These are phyloP conservation scores for Juncus inflexus DNA, from an alignment of 176 grass and related monocot species.

Conservation along the genomic window DNA sequence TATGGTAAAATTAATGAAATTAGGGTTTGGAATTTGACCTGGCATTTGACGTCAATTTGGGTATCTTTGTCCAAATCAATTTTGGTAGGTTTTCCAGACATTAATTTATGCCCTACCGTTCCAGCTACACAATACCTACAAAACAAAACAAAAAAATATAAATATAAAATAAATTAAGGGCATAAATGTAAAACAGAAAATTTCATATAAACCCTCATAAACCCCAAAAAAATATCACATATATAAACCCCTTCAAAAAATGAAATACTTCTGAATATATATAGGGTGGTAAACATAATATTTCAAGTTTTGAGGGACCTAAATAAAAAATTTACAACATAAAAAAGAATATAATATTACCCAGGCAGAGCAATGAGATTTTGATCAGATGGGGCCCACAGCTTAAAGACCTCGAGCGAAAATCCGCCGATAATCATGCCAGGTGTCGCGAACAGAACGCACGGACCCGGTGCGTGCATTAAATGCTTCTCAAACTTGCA, in stretches of 20 bases:
- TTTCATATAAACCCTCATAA: background rate
- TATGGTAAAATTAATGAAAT: conserved; percentile 10
- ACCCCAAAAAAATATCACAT: background rate
- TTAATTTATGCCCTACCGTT: conserved; percentile 90
- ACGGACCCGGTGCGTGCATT: conserved; percentile 78
- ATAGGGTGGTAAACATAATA: background rate
- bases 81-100: conserved; percentile 85
- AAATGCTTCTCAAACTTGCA: conserved; percentile 73
- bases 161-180: conserved; percentile 7
- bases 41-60: conserved; percentile 85
- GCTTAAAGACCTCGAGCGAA: conserved; percentile 94
- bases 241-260: no score
- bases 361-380: conserved; percentile 88
- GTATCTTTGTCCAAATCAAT: conserved; percentile 77
- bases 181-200: background rate
- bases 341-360: conserved; percentile 30
- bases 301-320: background rate
- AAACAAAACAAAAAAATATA: background rate
- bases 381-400: conserved; percentile 87
- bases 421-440: conserved; percentile 96
- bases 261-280: background rate
- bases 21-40: conserved; percentile 40
- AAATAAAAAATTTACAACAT: background rate
- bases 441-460: conserved; percentile 94
- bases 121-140: conserved; percentile 94